Evolutionary conservation across 2,329 filamentous ascomycete genomes (phyloP), one percentile per base, ranked within the genome.

Genomic region (Macrophomina phaseolina): DNA sequence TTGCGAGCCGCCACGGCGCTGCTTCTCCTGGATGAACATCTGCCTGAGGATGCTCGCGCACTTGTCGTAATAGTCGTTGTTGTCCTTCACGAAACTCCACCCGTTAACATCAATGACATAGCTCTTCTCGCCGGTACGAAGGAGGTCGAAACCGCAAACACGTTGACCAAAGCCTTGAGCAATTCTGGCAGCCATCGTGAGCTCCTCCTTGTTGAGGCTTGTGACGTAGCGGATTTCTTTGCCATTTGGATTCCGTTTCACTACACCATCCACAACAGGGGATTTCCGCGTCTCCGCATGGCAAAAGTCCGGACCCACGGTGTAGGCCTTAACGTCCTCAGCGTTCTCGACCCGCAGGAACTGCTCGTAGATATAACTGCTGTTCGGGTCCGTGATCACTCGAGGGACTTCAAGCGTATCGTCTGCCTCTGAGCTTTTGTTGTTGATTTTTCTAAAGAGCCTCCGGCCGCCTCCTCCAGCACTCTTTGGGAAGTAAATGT

Each of bases 61-160:
- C 74, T 93, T 92, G 74, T 98, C 92, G 77, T 99, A 99, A 79
- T 99, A 99, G 68, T 97, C 94, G 69, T 97, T 94, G 73, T 99
- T 99, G 78, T 99, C 96, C 78, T 99, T 99, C 78, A 99, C 95
- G 74, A 99, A 99, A 76, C 94, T 98, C 96, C 96, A 99, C 12
- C 95, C 95, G 77, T 99, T 99, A 72, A 99, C 95, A 74, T 99
- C 95, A 71, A 99, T 99, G 58, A 99, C 95, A 79, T 93, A 99
- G 77, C 94, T 98, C 77, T 92, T 92, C 16, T 93, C 92, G 60
- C 89, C 90, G 12, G 94, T 93, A 34, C 96, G 90, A 66, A 99
- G 84, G 68, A 99, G 85, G 77, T 99, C 95, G 74, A 99, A 99
- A 0, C 95, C 95, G 76, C 95, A 99, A 2, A 99, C 94, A 65